Percentiles rank a stretch among this genome's conserved stretches.
These are phyloP conservation scores for Phanerochaete carnosa DNA, from an alignment of 768 basidiomycete genomes.

Conservation along the genomic window DNA sequence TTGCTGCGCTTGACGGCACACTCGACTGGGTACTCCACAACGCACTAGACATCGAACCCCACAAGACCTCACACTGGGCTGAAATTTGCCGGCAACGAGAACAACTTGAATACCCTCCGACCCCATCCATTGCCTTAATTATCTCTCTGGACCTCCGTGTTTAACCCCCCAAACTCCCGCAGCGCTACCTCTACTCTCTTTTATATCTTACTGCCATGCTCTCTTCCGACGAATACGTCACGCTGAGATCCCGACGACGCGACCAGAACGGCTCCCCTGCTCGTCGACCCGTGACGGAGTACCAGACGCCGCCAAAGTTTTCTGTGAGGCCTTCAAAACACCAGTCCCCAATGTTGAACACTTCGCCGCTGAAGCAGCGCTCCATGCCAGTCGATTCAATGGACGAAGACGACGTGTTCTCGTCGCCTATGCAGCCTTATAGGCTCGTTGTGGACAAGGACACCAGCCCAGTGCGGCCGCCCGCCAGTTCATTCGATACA, in stretches of 20 bases:
- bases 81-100: too few relatives aligned
- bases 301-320: constrained; percentile 32
- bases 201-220: constrained; percentile 26
- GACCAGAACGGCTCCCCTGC: constrained; percentile 31
- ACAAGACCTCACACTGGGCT: background rate
- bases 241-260: constrained; percentile 30
- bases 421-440: constrained; percentile 43
- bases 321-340: constrained; percentile 30
- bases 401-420: constrained; percentile 51
- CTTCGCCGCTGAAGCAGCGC: constrained; percentile 56
- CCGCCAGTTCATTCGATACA: constrained; percentile 31
- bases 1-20: background rate
- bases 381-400: constrained; percentile 32
- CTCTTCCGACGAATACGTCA: constrained; percentile 33
- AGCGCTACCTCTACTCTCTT: constrained; percentile 22
- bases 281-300: constrained; percentile 20
- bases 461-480: constrained; percentile 9
- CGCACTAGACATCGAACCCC: background rate
- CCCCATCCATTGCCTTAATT: constrained; percentile 6
- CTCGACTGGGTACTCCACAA: background rate
- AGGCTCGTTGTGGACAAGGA: constrained; percentile 18
- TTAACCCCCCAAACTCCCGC: constrained; percentile 4
- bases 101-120: background rate
- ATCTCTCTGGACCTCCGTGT: constrained; percentile 12
- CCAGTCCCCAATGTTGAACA: constrained; percentile 60